Base-by-base conservation (phyloP, 257 asterid genomes). In the Penstemon eatonii region DNA sequence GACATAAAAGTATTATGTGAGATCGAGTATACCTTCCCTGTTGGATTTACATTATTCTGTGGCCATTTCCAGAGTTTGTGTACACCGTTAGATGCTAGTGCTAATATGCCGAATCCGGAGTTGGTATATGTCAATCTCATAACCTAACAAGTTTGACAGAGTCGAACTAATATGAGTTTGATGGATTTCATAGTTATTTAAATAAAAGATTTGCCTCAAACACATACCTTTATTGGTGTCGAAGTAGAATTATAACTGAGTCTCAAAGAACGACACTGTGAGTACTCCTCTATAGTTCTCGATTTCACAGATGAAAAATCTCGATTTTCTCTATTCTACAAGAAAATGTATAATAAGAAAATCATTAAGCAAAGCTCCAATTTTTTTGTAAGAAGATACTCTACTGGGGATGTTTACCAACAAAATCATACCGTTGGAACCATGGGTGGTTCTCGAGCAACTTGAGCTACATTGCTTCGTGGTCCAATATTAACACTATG, bases 61-160 rank as follows among this genome's bases (percentile, higher is more conserved):
- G 86, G 81, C 91, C 89, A 86, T 77, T 81, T 83, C 89, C 89
- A 86, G 63, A 86, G 87, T 60, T 81, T 86, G 85, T 86, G 91
- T 46, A 83, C 82, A 41, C 87, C 91, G 71, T 86, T 86, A 43
- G 85, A 70, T 62, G 88, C 76, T 65, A 86, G 71, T 37, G 91
- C 89, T 78, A 86, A 61, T 77, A 86, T 79, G 69, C 82, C 81
- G 61, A 69, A 56, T 73, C 89, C 91, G 9, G 87, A 76, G 74
- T 86, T 83, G 55, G 89, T 83, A 62, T 83, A 86, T 51, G 78
- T 79, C 80, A 86, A 80, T 72, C 81, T 77, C 55, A 85, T 73
- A 44, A 86, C 79, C 91, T 86, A 72, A 61, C 46, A 15, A 57
- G 39, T 12, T 63, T 25, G 33, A 25, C 33, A 25, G 2, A 25